Evolutionary conservation across 2,329 filamentous ascomycete species (phyloP), one percentile per base, ranked within the genome.

Genomic region (Chalara sp.): DNA sequence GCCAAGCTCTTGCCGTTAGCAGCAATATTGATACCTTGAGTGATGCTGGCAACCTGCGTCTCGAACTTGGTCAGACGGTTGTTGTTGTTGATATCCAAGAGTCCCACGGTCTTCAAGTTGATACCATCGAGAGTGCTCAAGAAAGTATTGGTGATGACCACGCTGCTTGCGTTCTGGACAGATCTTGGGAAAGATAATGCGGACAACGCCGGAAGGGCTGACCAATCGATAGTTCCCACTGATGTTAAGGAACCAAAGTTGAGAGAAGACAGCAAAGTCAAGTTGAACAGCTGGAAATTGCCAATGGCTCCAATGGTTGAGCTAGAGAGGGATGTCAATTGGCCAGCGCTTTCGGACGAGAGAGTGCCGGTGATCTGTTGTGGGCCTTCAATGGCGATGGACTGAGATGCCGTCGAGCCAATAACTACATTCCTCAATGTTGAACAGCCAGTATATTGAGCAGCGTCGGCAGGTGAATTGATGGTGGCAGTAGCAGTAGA

Each of bases 51-150:
- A 53, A 97, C 78, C 67, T 86, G 80, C 70, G 90, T 87, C 66
- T 81, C 80, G 74, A 95, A 87, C 55, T 75, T 76, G 66, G 79
- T 81, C 61, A 99, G 78, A 66, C 86, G 84, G 55, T 74, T 74
- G 82, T 97, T 97, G 84, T 96, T 96, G 79, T 88, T 86, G 71
- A 99, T 86, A 68, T 87, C 76, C 67, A 99, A 80, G 59, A 74
- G 76, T 51, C 80, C 78, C 49, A 89, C 84, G n/a, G 78, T 77
- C 57, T 81, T 71, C 57, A 97, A 77, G 67, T 89, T 86, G 68
- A 99, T 87, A 65, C 89, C 90, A 59, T 84, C 76, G 53, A 99
- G 80, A 58, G 79, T 82, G 67, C 75, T 79, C 61, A 99, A 80
- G 70, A 84, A 83, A 47, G 93, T 99, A 76, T 99, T 93, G 71